Base-by-base conservation (phyloP, 2,329 filamentous ascomycete genomes). In the Nemania serpens region DNA sequence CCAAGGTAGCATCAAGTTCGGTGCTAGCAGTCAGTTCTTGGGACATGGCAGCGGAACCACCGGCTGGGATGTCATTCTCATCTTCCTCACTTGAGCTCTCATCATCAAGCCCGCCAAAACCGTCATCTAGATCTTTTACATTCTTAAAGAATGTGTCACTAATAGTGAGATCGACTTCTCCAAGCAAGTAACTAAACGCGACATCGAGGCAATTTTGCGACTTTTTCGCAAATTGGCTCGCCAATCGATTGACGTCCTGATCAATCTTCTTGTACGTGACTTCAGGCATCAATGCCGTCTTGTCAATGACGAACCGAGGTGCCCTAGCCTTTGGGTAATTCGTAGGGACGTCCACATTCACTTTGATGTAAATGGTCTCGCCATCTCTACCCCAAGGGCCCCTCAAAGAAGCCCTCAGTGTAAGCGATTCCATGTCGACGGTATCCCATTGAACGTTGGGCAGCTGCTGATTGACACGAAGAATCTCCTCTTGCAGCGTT, bases 1-100 rank as follows among this genome's bases (percentile, higher is more conserved):
- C 80, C 46, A 87, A 75, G 2, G 82, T 81, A 4, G 80, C 81
- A 45, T 84, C 84, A 3, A 80, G 77, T 50, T 85, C 83, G 20
- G 77, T 78, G 61, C 82, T 85, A 9, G 81, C 79, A 45, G 79
- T 81, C 20, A 88, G 76, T 65, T 88, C 85, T 64, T 87, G 85
- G 6, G 85, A 88, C 82, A 88, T 84, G 55, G 83, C 82, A 12
- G 81, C 82, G 9, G 82, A 84, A 17, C 80, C 82, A 3, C 82
- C 81, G 2, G 80, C 72, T 0, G 80, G 79, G 11, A 84, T 82
- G 22, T 82, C 79, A 47, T 79, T 79, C 20, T 93, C 91, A 66
- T 93, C 91, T 62, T 91, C 89, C 64, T 92, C 89, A 69, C 91
- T 96, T 2, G 92, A 97, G 66, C 91, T 94, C 66, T 95, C 91